phyloP scores from a whole-genome alignment of 306 rosid genomes.

The Vigna radiata region DNA sequence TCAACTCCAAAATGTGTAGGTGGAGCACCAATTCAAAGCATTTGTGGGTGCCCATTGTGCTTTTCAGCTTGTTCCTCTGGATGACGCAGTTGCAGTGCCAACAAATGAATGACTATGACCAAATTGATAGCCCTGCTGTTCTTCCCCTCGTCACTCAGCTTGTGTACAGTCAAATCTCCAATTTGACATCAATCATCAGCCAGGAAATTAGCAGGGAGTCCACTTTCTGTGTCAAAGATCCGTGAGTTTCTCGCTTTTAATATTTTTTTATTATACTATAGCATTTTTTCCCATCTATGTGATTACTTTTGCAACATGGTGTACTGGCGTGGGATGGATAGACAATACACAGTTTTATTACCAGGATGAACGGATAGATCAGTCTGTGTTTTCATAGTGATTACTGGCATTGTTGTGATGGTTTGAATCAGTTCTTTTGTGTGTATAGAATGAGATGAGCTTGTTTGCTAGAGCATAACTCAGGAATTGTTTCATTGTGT shows the following conservation, averaged over 20 bases:
- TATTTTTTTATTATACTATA: not conserved
- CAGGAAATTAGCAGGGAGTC: slow-evolving; percentile 56
- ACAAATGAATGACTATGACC: slow-evolving; percentile 57
- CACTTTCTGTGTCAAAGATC: slow-evolving; percentile 79
- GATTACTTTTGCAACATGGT: not conserved
- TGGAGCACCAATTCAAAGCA: slow-evolving; percentile 45
- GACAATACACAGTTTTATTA: not conserved
- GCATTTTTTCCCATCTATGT: not conserved
- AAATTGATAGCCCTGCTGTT: slow-evolving; percentile 65
- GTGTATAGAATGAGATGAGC: not conserved
- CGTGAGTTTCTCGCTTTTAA: slow-evolving; percentile 59
- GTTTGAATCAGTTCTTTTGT: not conserved
- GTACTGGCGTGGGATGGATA: not conserved
- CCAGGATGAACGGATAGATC: not conserved
- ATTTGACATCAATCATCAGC: slow-evolving; percentile 68
- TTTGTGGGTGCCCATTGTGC: slow-evolving; percentile 44
- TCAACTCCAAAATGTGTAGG: slow-evolving; percentile 1
- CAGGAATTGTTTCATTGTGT: not conserved
- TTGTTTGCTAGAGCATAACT: slow-evolving; percentile 5
- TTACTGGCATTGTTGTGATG: slow-evolving; percentile 10
- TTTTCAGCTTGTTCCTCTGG: slow-evolving; percentile 52
- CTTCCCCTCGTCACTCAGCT: slow-evolving; percentile 71
- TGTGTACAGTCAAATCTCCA: slow-evolving; percentile 64
- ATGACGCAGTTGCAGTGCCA: slow-evolving; percentile 56
- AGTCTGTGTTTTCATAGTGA: too few relatives aligned